These are phyloP conservation scores for Fusarium udum DNA, from an alignment of 2,329 filamentous ascomycete species.

Conservation along the genomic window DNA sequence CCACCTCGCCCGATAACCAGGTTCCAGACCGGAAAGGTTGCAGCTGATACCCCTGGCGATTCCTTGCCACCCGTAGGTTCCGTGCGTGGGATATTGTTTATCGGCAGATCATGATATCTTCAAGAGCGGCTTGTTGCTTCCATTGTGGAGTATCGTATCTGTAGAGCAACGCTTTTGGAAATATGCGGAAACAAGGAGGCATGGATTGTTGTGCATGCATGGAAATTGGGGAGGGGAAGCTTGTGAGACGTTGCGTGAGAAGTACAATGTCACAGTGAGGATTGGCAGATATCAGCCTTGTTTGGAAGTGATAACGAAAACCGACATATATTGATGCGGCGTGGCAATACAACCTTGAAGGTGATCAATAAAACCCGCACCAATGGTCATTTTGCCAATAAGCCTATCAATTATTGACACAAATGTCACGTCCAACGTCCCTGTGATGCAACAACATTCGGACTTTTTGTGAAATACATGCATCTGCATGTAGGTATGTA, in stretches of 20 bases:
- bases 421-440: background rate
- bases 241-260: background rate
- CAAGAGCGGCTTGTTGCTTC: constrained; percentile 11
- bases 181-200: background rate
- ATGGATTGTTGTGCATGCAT: background rate
- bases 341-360: background rate
- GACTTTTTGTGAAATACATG: background rate
- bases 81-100: constrained; percentile 9
- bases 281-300: background rate
- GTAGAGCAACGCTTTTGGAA: constrained; percentile 10
- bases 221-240: background rate
- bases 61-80: constrained; percentile 16
- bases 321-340: background rate
- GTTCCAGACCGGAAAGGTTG: constrained; percentile 3
- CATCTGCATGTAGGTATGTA: background rate
- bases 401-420: background rate
- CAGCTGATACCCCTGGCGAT: constrained; percentile 27
- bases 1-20: constrained; percentile 11
- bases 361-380: background rate
- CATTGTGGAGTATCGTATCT: constrained; percentile 14
- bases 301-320: background rate
- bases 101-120: background rate
- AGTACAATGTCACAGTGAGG: background rate
- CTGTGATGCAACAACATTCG: background rate
- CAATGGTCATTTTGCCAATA: background rate